Evolutionary conservation across 2,329 filamentous ascomycete genomes (phyloP), one percentile per base, ranked within the genome.

Genomic region (Cordyceps cicadae): DNA sequence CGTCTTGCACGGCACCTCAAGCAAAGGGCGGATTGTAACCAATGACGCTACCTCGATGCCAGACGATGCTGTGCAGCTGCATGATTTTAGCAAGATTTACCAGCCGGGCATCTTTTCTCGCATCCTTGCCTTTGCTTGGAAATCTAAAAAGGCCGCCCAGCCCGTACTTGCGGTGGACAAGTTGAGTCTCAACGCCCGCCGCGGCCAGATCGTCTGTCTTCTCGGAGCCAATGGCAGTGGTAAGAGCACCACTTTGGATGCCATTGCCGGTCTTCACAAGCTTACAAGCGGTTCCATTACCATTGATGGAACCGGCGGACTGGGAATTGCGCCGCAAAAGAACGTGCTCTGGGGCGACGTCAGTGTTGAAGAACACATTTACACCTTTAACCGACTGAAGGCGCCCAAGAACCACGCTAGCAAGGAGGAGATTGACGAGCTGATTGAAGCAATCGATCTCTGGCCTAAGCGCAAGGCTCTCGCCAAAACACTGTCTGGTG

Each of bases 281-380:
- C 80, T 93, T 24, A 91, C 89, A 0, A 85, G 82, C 62, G 92
- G 92, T 3, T 80, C 80, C 3, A 94, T 97, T 65, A 84, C 83
- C 26, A 87, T 96, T 51, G 87, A 92, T 65, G 87, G 87, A 0
- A 87, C 85, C 11, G 89, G 89, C 11, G 90, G 90, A 0, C 81
- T 97, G 21, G 92, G 92, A 15, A 86, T 96, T 48, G 93, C 91
- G 61, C 92, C 92, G 0, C 92, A 97, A 71, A 92, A 93, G 77
- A 97, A 97, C 67, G 92, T 97, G 6, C 81, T 97, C 37, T 97
- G 92, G 92, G 88, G 93, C 66, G 87, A 92, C 62, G 76, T 97
- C 60, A 95, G 89, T 0, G 91, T 96, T 0, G 84, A 86, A 67
- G 91, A 96, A 71, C 92, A 96, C 68, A 85, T 96, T 17, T 75